Base-by-base conservation (phyloP, 73 alveolate species). In the Paramecium biaurelia region DNA sequence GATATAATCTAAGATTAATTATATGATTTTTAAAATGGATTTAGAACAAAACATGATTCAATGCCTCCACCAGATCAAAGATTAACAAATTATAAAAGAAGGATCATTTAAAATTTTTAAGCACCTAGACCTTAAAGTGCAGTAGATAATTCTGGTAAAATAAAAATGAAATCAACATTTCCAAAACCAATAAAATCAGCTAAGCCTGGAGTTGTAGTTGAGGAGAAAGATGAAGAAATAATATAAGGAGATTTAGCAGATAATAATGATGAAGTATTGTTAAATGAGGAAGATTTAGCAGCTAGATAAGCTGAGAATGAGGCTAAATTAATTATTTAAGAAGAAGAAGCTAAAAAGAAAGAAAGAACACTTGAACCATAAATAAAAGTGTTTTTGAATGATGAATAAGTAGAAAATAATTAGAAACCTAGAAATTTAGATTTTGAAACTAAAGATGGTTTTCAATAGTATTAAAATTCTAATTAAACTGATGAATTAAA, bases 41-140 rank as follows among this genome's bases (percentile, higher is more conserved):
- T 67, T 30, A 56, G 94, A 45, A 89, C 94, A n/a, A 89, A 89
- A 14, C 94, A 89, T 41, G 47, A 76, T 72, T 34, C 56, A 34
- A 72, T 72, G 86, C 59, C 59, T 34, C 86, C 86, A 5, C 86
- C 84, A 0, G 84, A 63, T 11, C 9, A 63, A 32, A 21, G 84
- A 12, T 20, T 63, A 2, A 26, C 49, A 0, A 30, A 63, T 30
- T 63, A 63, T 30, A 63, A 63, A 41, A 74, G 87, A 37, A 34
- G 87, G 14, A 37, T 74, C 34, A 74, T 74, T 3, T 20, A 74
- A 15, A 74, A 74, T 74, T 37, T 74, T 63, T 26, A 63, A 63
- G 84, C 84, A 12, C 84, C 84, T 9, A 63, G 86, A 79, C 90
- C 90, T 45, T 43, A 79, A 24, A 79, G 76, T 24, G 76, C 90